Evolutionary conservation across 306 rosid species (phyloP).

Genomic region (Prunus mira): DNA sequence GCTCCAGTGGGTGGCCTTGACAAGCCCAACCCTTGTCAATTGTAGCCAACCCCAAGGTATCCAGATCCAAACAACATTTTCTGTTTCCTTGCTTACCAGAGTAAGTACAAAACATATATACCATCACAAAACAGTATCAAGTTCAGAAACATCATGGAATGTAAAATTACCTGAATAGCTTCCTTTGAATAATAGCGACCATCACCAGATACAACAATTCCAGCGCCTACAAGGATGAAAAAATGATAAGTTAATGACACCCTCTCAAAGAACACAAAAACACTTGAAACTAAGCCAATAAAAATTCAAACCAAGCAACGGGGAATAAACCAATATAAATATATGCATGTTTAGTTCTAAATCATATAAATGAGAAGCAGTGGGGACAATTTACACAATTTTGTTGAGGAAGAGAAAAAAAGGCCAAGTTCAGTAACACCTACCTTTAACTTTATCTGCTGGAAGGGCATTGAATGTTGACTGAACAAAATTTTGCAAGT

Average conservation of each 20-base stretch:
- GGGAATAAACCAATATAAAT: neutral
- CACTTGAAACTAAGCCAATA: neutral
- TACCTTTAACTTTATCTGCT: constrained; percentile 82
- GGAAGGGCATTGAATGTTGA: constrained; percentile 78
- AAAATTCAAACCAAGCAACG: neutral
- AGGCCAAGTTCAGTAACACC: neutral
- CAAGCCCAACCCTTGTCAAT: neutral
- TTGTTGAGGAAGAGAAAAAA: neutral
- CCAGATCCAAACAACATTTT: neutral
- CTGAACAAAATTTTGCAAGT: constrained; percentile 92
- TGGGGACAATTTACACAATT: neutral
- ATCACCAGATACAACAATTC: constrained; percentile 97
- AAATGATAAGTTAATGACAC: neutral
- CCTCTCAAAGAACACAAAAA: neutral
- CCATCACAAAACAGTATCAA: neutral
- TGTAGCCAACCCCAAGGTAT: neutral
- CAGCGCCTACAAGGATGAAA: constrained; percentile 58
- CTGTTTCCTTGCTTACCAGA: neutral
- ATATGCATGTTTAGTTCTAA: neutral
- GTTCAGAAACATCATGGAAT: neutral
- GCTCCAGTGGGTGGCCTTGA: neutral
- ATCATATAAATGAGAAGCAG: neutral
- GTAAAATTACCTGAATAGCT: constrained; percentile 72
- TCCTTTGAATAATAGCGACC: constrained; percentile 95
- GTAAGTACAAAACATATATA: neutral